Percentiles rank a stretch among this genome's conserved stretches.
phyloP scores from a whole-genome alignment of 108 stramenopile species.

The Nitzschia palea region DNA sequence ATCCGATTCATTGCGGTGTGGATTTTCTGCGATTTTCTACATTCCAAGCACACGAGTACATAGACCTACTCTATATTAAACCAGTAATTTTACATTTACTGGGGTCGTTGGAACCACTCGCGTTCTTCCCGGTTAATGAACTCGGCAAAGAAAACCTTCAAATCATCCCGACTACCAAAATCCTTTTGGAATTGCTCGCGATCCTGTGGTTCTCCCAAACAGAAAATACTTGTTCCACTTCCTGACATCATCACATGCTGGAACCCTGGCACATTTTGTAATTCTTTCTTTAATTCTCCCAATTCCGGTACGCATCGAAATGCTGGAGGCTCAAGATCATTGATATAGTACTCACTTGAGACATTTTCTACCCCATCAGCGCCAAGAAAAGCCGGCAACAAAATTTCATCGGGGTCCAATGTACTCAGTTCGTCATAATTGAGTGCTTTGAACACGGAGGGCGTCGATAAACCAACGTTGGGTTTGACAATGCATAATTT shows the following conservation, averaged over 20 bases:
- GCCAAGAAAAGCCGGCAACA: conserved; percentile 60
- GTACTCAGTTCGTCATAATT: conserved; percentile 77
- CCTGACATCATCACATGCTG: conserved; percentile 87
- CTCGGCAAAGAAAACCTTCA: conserved; percentile 68
- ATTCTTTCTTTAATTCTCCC: conserved; percentile 57
- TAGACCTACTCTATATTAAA: too few species aligned
- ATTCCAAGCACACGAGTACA: not conserved
- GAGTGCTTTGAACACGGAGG: conserved; percentile 87
- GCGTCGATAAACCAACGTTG: conserved; percentile 87
- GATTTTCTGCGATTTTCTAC: not conserved
- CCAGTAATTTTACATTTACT: not conserved
- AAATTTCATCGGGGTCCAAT: conserved; percentile 59
- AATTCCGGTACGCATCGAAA: conserved; percentile 76
- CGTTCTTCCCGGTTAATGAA: conserved; percentile 55
- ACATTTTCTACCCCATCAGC: conserved; percentile 52
- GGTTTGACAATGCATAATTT: conserved; percentile 87
- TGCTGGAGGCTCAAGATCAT: conserved; percentile 85
- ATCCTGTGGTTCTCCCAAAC: conserved; percentile 75
- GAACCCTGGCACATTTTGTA: conserved; percentile 64
- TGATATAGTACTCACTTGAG: conserved; percentile 63
- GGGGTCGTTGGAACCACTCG: conserved; percentile 43
- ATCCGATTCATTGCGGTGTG: too few species aligned
- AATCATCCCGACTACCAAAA: conserved; percentile 53
- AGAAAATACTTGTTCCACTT: conserved; percentile 85
- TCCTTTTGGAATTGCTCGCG: conserved; percentile 51